Evolutionary conservation across 139 green algal genomes (phyloP), one percentile per base, ranked within the genome.

Genomic region (Desmodesmus armatus): DNA sequence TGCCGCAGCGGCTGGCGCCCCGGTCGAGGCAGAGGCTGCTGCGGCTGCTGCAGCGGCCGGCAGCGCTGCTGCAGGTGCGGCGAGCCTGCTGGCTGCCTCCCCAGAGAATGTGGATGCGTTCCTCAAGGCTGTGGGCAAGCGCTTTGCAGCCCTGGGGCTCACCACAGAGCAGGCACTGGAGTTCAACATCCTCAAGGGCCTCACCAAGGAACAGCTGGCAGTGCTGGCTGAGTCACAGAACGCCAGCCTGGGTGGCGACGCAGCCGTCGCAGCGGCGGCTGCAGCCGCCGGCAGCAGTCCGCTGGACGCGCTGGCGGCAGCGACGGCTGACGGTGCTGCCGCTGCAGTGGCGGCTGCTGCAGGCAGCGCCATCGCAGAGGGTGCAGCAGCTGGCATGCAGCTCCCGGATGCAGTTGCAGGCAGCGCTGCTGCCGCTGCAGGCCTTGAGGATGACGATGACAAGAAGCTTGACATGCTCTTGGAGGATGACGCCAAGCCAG

Each of bases 131-230:
- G 78, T 84, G 21, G 78, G 78, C 62, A 75, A 77, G 44, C 66
- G 78, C 27, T 76, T 84, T 65, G 78, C 78, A 15, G 63, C 41
- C 13, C 41, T 84, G 78, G 63, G 63, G n/a, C 29, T 84, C 19
- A 84, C 78, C 1, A 76, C 77, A n/a, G 78, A 84, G 62, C 78
- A 84, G 43, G 78, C 78, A 19, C 58, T 84, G 44, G 62, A 84
- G 78, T 75, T 58, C 29, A 65, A 76, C 41, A 84, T 84, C 44
- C 43, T 84, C 15, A 76, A 53, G 39, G 78, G 78, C 5, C 63
- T 84, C 27, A 77, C 78, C 62, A 76, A 75, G 31, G 78, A 75
- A 41, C 78, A 84, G 63, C 43, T 84, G 78, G 62, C 62, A 63
- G 63, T 84, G 41, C 33, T 84, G 19, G 62, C 44, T 41, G 75